These are phyloP conservation scores for Phytophthora idaei DNA, from an alignment of 352 stramenopile genomes.

Conservation along the genomic window DNA sequence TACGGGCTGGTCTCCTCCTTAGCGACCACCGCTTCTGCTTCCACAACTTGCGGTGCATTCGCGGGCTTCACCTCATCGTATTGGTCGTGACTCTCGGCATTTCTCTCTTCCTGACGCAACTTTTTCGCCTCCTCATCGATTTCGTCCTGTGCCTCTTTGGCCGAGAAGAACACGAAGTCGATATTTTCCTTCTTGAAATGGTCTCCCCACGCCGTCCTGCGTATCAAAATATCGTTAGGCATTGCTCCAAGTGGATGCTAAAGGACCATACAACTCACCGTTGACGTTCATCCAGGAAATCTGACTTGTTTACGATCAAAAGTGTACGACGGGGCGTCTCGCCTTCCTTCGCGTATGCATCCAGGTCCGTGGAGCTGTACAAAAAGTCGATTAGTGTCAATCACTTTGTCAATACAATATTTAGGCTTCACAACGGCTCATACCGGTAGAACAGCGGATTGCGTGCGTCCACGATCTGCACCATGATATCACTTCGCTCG, in stretches of 20 bases:
- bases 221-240: conserved; percentile 4
- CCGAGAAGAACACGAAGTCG: conserved; percentile 98
- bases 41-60: conserved; percentile 7
- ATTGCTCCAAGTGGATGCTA: neutral
- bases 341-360: conserved; percentile 95
- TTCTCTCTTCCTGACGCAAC: conserved; percentile 49
- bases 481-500: conserved; percentile 97
- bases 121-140: conserved; percentile 85
- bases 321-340: conserved; percentile 90
- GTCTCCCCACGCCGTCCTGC: conserved; percentile 90
- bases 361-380: conserved; percentile 92
- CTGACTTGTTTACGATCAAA: conserved; percentile 99
- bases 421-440: neutral
- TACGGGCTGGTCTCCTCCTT: conserved; percentile 40
- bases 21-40: neutral
- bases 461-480: conserved; percentile 98
- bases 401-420: neutral
- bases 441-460: conserved; percentile 98
- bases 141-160: conserved; percentile 93
- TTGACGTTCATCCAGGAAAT: conserved; percentile 96
- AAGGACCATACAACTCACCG: conserved; percentile 46
- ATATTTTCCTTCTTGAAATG: conserved; percentile 94
- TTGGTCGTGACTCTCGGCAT: conserved; percentile 40
- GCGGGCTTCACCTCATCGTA: conserved; percentile 41
- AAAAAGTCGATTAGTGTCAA: conserved; percentile 11